Conservation (phyloP, 768 basidiomycete genomes). For the Tephrocybe sp. region DNA sequence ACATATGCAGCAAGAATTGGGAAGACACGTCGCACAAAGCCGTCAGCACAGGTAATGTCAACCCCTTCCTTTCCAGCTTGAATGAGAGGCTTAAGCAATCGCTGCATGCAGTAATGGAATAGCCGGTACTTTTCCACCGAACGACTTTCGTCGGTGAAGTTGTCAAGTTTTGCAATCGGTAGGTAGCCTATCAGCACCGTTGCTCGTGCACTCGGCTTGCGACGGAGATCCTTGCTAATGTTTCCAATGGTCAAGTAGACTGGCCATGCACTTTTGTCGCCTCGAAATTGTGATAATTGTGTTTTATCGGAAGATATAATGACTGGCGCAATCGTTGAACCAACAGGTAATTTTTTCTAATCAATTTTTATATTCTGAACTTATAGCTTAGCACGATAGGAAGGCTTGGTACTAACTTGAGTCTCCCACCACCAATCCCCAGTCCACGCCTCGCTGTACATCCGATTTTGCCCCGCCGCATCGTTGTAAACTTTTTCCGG, state of each 20-base stretch:
- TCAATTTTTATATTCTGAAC: not conserved
- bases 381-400: not conserved
- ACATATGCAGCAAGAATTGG: conserved; percentile 29
- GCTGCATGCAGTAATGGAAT: conserved; percentile 18
- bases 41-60: conserved; percentile 30
- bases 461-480: conserved; percentile 17
- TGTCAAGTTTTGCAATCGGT: not conserved
- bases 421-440: conserved; percentile 31
- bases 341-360: conserved; percentile 19
- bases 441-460: conserved; percentile 21
- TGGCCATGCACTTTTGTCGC: conserved; percentile 39
- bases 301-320: conserved; percentile 35
- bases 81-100: conserved; percentile 26
- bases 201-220: conserved; percentile 18
- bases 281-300: conserved; percentile 29
- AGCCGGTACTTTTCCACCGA: not conserved
- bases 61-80: conserved; percentile 27
- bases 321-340: conserved; percentile 30
- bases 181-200: not conserved
- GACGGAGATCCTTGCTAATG: conserved; percentile 26
- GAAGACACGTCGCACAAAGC: conserved; percentile 20
- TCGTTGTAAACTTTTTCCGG: conserved; percentile 24
- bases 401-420: conserved; percentile 28
- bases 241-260: conserved; percentile 41
- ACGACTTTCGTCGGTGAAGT: not conserved